Conservation (phyloP, 148 eudicot species). For the Fagopyrum homotropicum region DNA sequence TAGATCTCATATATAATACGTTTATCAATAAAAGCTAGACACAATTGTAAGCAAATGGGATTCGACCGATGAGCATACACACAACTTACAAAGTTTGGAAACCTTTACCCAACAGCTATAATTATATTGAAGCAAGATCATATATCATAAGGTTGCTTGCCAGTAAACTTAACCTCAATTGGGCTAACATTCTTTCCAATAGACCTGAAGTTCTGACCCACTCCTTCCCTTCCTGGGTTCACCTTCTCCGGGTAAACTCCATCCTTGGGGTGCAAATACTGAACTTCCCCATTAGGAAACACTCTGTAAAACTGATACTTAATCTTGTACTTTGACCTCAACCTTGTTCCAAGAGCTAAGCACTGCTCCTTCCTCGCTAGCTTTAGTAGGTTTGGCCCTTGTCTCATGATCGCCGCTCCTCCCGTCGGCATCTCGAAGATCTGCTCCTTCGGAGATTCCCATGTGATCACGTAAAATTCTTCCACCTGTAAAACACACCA, state of each 20-base stretch:
- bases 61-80: background rate
- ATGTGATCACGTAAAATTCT: constrained; percentile 92
- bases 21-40: background rate
- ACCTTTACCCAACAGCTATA: background rate
- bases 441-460: constrained; percentile 84
- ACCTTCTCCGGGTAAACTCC: constrained; percentile 99
- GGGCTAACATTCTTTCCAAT: constrained; percentile 89
- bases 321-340: constrained; percentile 90
- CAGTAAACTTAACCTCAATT: constrained; percentile 96
- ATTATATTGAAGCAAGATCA: background rate
- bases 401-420: constrained; percentile 92
- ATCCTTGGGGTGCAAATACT: constrained; percentile 93
- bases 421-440: constrained; percentile 98
- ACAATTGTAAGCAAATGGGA: background rate
- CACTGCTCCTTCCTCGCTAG: constrained; percentile 95
- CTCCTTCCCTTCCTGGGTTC: constrained; percentile 82
- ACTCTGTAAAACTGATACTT: constrained; percentile 92
- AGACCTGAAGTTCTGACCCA: constrained; percentile 75
- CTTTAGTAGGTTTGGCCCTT: constrained; percentile 83
- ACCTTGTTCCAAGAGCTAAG: constrained; percentile 78
- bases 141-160: constrained; percentile 69
- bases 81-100: background rate
- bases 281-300: constrained; percentile 96
- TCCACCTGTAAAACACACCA: constrained; percentile 27
- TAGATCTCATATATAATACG: background rate